A percentile compares a stretch with the other conserved stretches of the same genome.
These are phyloP conservation scores for Hawksworthiomyces lignivorus DNA, from an alignment of 2,329 filamentous ascomycete genomes.

Conservation along the genomic window DNA sequence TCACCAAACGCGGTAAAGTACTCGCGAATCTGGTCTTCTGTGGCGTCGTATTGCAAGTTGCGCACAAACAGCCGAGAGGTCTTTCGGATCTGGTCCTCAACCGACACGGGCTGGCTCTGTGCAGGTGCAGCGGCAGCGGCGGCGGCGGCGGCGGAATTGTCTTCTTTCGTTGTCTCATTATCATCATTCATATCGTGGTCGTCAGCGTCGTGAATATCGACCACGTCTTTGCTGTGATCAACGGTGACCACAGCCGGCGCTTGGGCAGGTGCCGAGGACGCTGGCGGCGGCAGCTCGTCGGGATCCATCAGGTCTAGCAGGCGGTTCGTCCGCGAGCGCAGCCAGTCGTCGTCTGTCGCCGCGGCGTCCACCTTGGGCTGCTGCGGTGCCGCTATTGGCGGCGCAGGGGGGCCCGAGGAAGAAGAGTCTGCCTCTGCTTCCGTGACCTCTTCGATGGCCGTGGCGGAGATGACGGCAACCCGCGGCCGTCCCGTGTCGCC, in stretches of 20 bases:
- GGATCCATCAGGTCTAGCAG: slow-evolving; percentile 78
- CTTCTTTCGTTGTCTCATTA: slow-evolving; percentile 4
- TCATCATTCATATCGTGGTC: not conserved
- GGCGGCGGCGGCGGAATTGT: not conserved
- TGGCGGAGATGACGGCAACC: slow-evolving; percentile 12
- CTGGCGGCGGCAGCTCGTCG: slow-evolving; percentile 38
- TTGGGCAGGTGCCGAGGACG: slow-evolving; percentile 8
- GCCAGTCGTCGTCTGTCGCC: slow-evolving; percentile 79
- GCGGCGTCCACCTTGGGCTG: slow-evolving; percentile 8
- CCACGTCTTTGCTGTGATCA: no score
- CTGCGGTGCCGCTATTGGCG: not conserved
- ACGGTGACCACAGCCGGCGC: no score
- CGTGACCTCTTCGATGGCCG: slow-evolving; percentile 12
- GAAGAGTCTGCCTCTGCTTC: slow-evolving; percentile 10
- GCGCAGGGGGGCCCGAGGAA: not conserved
- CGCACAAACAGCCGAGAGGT: slow-evolving; percentile 79
- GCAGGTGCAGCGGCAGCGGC: not conserved
- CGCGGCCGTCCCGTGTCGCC: not conserved
- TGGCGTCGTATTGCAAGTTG: slow-evolving; percentile 76
- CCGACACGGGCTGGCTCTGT: slow-evolving; percentile 32
- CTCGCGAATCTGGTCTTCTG: slow-evolving; percentile 66
- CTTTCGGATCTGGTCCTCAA: slow-evolving; percentile 55
- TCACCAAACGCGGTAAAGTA: slow-evolving; percentile 67
- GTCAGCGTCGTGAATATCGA: no score
- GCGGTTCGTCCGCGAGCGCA: slow-evolving; percentile 80